Base-by-base conservation (phyloP, 208 protist species). In the Trypanosoma lewisi region DNA sequence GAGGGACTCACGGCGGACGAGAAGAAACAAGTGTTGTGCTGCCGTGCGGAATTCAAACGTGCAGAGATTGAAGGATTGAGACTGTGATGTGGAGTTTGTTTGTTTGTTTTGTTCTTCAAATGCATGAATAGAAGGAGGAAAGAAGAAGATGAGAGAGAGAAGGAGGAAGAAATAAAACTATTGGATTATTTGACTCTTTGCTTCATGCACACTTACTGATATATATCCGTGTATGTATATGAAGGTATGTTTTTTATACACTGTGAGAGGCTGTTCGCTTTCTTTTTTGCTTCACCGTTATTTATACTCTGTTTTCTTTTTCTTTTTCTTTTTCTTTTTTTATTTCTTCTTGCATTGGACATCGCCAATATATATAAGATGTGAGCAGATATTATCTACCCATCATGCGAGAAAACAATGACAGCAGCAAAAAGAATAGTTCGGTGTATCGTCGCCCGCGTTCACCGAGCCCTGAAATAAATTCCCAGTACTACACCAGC, bases 1-100 rank as follows among this genome's bases (percentile, higher is more conserved):
- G 52, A 72, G 34, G 67, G 58, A 21, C 74, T 94, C 31, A 84
- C 85, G 2, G 70, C 75, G 44, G 85, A 91, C 4, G 85, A 94
- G 67, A 91, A 92, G 75, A 62, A 78, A 39, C 48, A 63, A 11
- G 77, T 90, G 17, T 48, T 94, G 62, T 63, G 79, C 4, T 78
- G 63, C 16, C 82, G 88, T 42, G 70, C 82, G 12, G 88, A 92
- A 33, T 91, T 94, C 54, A 70, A 67, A 0, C 70, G 63, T 50
- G 78, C 86, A 47, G 81, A 87, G 2, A 82, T 94, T 53, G 73
- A 66, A 60, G 42, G 70, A 28, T 63, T 94, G 17, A 52, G 62
- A 14, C 53, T 94, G 47, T 89, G 55, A 53, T 21, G 21, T 39
- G 2, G 12, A 5, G 23, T 23, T 47, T 7, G 1, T 21, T 39